Evolutionary conservation across 108 stramenopile genomes (phyloP).

Genomic region (Halocafeteria seosinensis): DNA sequence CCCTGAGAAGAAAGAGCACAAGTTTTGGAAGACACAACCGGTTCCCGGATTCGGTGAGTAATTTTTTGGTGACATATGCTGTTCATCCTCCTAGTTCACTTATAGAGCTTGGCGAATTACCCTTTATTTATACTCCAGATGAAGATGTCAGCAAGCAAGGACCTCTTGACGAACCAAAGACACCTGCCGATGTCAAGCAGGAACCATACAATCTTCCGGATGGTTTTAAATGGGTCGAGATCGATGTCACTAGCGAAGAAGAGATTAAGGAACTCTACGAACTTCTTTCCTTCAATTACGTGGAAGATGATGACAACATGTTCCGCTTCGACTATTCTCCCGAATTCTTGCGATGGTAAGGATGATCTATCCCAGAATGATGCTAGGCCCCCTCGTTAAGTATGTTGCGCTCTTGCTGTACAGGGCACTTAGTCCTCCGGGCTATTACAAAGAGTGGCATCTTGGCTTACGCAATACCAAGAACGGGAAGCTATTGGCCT

Average conservation of each 20-base stretch:
- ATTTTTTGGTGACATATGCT: neutral
- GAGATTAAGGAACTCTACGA: constrained; percentile 67
- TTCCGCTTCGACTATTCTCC: constrained; percentile 89
- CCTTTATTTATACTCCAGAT: constrained; percentile 2
- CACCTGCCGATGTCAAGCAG: constrained; percentile 48
- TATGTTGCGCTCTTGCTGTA: no score
- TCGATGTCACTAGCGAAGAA: constrained; percentile 52
- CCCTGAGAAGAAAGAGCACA: constrained; percentile 27
- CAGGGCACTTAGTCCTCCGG: constrained; percentile 84
- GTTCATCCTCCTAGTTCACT: neutral
- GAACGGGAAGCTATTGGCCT: constrained; percentile 65
- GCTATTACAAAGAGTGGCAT: constrained; percentile 53
- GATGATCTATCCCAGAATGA: neutral
- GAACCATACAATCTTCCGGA: constrained; percentile 85
- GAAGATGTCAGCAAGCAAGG: constrained; percentile 20
- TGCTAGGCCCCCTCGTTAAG: neutral
- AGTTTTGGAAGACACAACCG: constrained; percentile 94
- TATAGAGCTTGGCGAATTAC: neutral
- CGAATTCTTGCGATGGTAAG: constrained; percentile 56
- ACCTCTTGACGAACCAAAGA: constrained; percentile 63
- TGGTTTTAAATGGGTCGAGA: constrained; percentile 74
- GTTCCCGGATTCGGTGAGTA: constrained; percentile 16
- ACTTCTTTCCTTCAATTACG: constrained; percentile 85
- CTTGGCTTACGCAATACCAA: constrained; percentile 66
- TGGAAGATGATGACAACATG: constrained; percentile 89